Conservation (phyloP, 345 rosid species). For the Bruguiera gymnorhiza region DNA sequence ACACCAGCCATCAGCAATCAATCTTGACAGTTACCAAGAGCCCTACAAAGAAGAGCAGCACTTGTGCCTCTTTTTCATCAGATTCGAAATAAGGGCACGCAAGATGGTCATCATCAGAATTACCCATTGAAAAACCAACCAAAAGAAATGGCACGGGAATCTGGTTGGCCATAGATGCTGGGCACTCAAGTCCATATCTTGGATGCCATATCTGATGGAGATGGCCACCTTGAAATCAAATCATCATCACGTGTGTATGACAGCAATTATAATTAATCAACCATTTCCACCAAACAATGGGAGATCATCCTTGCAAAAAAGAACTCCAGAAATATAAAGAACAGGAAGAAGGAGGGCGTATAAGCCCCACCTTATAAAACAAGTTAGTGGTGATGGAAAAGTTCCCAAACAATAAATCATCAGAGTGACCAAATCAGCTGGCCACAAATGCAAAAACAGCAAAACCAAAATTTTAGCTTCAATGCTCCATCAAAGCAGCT, state of each 20-base stretch:
- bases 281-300: constrained; percentile 5
- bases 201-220: neutral
- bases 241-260: constrained; percentile 15
- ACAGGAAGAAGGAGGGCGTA: constrained; percentile 16
- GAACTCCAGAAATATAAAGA: constrained; percentile 10
- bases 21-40: constrained; percentile 15
- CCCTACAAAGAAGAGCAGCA: neutral
- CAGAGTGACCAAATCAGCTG: constrained; percentile 17
- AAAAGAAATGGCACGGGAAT: constrained; percentile 1
- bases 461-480: constrained; percentile 20
- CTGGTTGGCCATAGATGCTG: neutral
- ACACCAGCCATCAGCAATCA: constrained; percentile 18
- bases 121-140: neutral
- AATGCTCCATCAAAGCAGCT: constrained; percentile 73
- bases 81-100: neutral
- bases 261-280: constrained; percentile 9
- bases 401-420: constrained; percentile 20
- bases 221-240: constrained; percentile 2
- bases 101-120: neutral
- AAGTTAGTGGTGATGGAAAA: constrained; percentile 22
- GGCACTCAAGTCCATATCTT: constrained; percentile 3
- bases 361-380: constrained; percentile 22
- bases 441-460: constrained; percentile 4
- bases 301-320: constrained; percentile 6
- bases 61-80: constrained; percentile 1